phyloP scores from a whole-genome alignment of 2,329 filamentous ascomycete species.

The Xylariaceae sp. region DNA sequence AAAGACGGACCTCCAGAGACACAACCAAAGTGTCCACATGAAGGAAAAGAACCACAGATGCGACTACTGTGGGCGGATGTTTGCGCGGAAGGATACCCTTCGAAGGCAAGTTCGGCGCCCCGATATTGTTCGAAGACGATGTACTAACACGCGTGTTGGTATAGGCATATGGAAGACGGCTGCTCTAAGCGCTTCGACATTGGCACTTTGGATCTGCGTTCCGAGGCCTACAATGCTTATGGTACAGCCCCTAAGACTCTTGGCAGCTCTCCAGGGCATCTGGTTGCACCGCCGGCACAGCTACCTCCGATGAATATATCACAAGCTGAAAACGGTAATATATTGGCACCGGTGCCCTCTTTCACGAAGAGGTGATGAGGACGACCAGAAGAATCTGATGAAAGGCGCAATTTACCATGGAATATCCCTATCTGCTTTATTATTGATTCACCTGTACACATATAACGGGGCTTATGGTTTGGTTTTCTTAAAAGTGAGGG shows the following conservation, averaged over 20 bases:
- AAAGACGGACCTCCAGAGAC: slow-evolving; percentile 73
- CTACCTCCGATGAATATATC: slow-evolving; percentile 35
- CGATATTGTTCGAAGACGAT: not conserved
- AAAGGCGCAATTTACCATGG: slow-evolving; percentile 15
- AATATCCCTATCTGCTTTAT: not conserved
- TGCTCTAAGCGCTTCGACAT: slow-evolving; percentile 70
- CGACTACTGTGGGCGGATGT: slow-evolving; percentile 69
- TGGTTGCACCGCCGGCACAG: slow-evolving; percentile 28
- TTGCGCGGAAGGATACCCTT: slow-evolving; percentile 83
- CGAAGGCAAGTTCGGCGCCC: slow-evolving; percentile 60
- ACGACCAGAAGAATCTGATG: slow-evolving; percentile 5
- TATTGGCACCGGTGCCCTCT: slow-evolving; percentile 28
- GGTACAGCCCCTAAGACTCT: slow-evolving; percentile 27
- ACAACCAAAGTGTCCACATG: slow-evolving; percentile 70
- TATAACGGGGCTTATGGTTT: slow-evolving; percentile 15
- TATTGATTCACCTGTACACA: slow-evolving; percentile 21
- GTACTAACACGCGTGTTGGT: slow-evolving; percentile 11
- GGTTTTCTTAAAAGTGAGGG: slow-evolving; percentile 14
- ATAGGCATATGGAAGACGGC: slow-evolving; percentile 75
- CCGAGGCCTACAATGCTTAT: slow-evolving; percentile 31
- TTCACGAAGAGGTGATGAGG: slow-evolving; percentile 32
- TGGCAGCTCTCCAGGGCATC: slow-evolving; percentile 30
- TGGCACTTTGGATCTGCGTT: slow-evolving; percentile 50
- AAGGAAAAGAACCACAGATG: slow-evolving; percentile 73
- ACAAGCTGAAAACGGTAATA: slow-evolving; percentile 19